Evolutionary conservation across 345 rosid species (phyloP), one percentile per base, ranked within the genome.

Genomic region (Eutrema japonicum): DNA sequence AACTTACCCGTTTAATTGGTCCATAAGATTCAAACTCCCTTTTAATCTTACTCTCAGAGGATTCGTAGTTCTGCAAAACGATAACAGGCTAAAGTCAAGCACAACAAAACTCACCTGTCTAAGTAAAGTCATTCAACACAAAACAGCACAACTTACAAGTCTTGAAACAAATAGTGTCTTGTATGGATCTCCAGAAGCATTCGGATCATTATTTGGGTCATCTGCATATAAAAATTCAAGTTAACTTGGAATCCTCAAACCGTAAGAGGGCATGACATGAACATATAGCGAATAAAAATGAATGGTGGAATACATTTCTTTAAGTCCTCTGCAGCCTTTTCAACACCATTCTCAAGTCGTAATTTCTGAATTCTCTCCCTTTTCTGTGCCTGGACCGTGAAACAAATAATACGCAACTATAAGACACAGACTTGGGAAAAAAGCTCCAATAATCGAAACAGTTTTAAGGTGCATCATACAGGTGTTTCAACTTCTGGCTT

Each of bases 1-100:
- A 83, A 91, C 98, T 87, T 91, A 93, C 96, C 97, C 89, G 89
- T 80, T 91, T 93, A 71, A 91, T 85, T 68, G 97, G 95, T 72
- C 98, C 98, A 83, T 89, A 91, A 41, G 98, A 86, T 77, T 94
- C 98, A 85, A 93, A 88, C 89, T 93, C 98, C 90, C 98, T 89
- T 88, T 93, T 93, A 77, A 93, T 82, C 82, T 82, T 91, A 88
- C 90, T 91, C 85, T 91, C 97, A 1, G 89, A 62, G 58, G 98
- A 84, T 84, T 91, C 98, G 35, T 94, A 94, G 77, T 84, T 94
- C 96, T 94, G 97, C 89, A 85, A 70, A 49, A 45, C 55, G 27
- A 74, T 13, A 70, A 77, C 66, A 46, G 18, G 57, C 56, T 3
- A 50, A 47, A 54, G 45, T 69, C 66, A 40, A 30, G 11, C 27